phyloP scores from a whole-genome alignment of 2,329 filamentous ascomycete genomes.

The Penicillium frequentans region DNA sequence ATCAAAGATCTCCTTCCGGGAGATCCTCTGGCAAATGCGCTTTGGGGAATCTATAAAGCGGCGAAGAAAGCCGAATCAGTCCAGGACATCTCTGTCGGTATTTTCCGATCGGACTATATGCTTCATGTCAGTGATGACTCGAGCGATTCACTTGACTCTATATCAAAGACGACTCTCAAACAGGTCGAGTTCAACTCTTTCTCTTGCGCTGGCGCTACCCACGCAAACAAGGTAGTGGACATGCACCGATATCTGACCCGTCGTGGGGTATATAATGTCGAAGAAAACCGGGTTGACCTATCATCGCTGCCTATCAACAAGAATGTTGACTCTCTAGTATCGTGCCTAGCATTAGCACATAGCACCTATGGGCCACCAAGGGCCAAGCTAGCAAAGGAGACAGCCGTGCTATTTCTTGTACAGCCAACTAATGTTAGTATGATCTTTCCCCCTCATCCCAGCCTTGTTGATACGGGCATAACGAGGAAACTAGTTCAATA shows the following conservation, averaged over 20 bases:
- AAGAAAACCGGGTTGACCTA: conserved; percentile 1
- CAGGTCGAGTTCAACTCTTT: conserved; percentile 51
- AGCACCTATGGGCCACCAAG: conserved; percentile 28
- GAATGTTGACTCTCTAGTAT: conserved; percentile 32
- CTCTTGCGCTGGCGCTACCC: conserved; percentile 43
- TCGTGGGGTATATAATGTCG: conserved; percentile 24
- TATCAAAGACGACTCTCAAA: conserved; percentile 29
- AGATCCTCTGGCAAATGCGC: conserved; percentile 35
- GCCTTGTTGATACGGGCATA: neutral
- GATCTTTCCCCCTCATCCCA: neutral
- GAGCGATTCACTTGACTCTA: neutral
- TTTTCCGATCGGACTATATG: conserved; percentile 51
- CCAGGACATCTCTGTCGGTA: conserved; percentile 37
- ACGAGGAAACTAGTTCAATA: conserved; percentile 34
- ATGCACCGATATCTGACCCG: conserved; percentile 43
- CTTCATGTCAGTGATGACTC: conserved; percentile 25
- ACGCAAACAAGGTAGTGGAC: conserved; percentile 40
- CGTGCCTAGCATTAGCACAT: conserved; percentile 35
- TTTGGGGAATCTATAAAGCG: conserved; percentile 41
- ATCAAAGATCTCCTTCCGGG: conserved; percentile 33
- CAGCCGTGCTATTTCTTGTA: conserved; percentile 45
- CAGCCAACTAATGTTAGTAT: conserved; percentile 39
- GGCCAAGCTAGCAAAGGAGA: conserved; percentile 13
- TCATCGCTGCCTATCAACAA: conserved; percentile 32
- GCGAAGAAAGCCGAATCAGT: conserved; percentile 27